phyloP scores from a whole-genome alignment of 2,329 filamentous ascomycete species.

The Nakataea oryzae region DNA sequence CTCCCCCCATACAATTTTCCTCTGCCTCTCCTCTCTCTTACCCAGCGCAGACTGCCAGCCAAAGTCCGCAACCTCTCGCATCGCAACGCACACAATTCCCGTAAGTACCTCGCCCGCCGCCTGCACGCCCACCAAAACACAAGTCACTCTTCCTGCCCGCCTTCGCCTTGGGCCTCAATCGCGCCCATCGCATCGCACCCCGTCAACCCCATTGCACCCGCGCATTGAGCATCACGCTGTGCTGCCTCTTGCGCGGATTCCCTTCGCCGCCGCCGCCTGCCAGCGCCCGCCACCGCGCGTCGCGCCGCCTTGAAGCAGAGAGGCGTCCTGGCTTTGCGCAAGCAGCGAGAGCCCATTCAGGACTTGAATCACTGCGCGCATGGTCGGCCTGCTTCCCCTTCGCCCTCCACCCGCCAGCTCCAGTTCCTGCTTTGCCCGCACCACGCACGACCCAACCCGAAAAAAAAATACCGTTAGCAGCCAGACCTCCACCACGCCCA shows the following conservation, averaged over 20 bases:
- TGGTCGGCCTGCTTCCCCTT: not conserved
- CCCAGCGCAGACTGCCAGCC: constrained; percentile 38
- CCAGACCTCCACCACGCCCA: not conserved
- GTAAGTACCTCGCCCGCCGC: constrained; percentile 43
- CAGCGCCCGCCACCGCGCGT: not conserved
- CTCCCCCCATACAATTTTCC: constrained; percentile 43
- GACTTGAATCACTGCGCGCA: not conserved
- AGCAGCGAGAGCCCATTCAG: not conserved
- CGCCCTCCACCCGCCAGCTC: not conserved
- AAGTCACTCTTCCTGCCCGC: constrained; percentile 23
- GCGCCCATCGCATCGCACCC: not conserved
- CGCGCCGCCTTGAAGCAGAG: not conserved
- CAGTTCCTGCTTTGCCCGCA: not conserved
- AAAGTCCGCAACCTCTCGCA: constrained; percentile 43
- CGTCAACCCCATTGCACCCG: constrained; percentile 2
- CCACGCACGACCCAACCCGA: not conserved
- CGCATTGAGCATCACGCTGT: constrained; percentile 2
- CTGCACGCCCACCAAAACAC: constrained; percentile 23
- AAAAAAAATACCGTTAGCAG: not conserved
- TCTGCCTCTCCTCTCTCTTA: constrained; percentile 39
- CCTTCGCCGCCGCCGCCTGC: not conserved
- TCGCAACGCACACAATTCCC: constrained; percentile 30
- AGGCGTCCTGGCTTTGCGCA: not conserved
- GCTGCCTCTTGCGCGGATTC: not conserved
- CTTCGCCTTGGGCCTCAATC: not conserved